Base-by-base conservation (phyloP, 2,329 filamentous ascomycete genomes). In the Diplodia sapinea region DNA sequence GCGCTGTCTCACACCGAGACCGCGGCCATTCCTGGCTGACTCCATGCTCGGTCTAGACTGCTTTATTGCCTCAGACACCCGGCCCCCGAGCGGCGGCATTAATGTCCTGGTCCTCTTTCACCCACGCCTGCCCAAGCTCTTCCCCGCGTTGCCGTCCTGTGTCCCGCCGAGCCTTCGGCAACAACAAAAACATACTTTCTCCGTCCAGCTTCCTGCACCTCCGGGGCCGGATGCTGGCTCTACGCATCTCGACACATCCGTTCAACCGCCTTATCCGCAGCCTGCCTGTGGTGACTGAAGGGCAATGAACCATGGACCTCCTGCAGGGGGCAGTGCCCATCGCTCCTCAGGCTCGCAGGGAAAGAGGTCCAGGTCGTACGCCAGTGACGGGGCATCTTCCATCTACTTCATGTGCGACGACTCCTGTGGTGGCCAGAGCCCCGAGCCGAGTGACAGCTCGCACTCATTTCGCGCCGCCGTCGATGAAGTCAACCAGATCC, bases 401-500 rank as follows among this genome's bases (percentile, higher is more conserved):
- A 38, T 63, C 59, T 63, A 63, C 17, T 49, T 63, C n/a, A 63
- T 63, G 59, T 51, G 59, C 31, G 47, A 63, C 43, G 38, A 40
- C 38, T 38, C 50, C 29, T 33, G 31, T 11, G 12, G 15, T 12
- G 29, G 17, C 29, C 12, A 5, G 5, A 17, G 9, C 5, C 50
- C 49, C 57, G 57, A 51, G 6, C 4, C 13, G 9, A 17, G 29
- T 51, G 29, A 38, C 8, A 12, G 29, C 20, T 23, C 50, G 8
- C 40, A 9, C 17, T 15, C 40, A 17, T 54, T 31, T 40, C 55
- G 55, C 56, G 12, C n/a, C 31, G 57, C 51, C 36, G 51, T 64
- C n/a, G 57, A 63, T 38, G 50, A 40, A 23, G 36, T 64, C 57
- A 68, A 64, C 49, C 9, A 36, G 3, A 59, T 74, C 31, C 70